Evolutionary conservation across 768 basidiomycete genomes (phyloP).

Genomic region (Austroboletus eburneus): DNA sequence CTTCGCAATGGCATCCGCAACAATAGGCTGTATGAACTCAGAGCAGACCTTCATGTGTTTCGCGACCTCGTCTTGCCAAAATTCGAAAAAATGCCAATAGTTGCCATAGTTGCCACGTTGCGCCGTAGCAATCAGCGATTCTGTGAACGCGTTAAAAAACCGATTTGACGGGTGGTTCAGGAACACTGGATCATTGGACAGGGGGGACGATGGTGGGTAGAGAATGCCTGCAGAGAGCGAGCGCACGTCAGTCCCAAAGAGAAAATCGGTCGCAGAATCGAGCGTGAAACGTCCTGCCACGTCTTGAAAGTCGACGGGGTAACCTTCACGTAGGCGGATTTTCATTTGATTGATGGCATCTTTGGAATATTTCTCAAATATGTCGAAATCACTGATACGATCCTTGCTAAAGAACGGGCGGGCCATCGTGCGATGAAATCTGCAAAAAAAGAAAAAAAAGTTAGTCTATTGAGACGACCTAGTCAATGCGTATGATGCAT

Average conservation of each 20-base stretch:
- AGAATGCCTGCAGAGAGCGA: conserved; percentile 36
- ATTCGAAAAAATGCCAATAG: conserved; percentile 42
- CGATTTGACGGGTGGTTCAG: conserved; percentile 29
- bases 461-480: too few relatives aligned
- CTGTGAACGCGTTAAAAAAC: conserved; percentile 38
- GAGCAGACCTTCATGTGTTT: conserved; percentile 38
- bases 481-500: too few relatives aligned
- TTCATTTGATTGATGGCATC: conserved; percentile 32
- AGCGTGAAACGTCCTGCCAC: conserved; percentile 45
- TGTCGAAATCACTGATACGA: conserved; percentile 37
- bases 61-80: conserved; percentile 40
- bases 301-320: conserved; percentile 43
- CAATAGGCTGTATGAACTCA: conserved; percentile 46
- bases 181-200: conserved; percentile 20
- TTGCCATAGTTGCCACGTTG: conserved; percentile 35
- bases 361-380: conserved; percentile 35
- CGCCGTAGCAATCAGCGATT: conserved; percentile 33
- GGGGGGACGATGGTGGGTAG: conserved; percentile 26
- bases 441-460: conserved; percentile 9
- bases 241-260: conserved; percentile 42
- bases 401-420: conserved; percentile 40
- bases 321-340: conserved; percentile 30
- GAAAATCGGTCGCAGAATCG: conserved; percentile 55
- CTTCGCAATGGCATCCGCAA: conserved; percentile 39
- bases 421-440: conserved; percentile 41